Percentiles rank a stretch among this genome's conserved stretches.
Evolutionary conservation across 306 rosid genomes (phyloP).

Genomic region (Alnus glutinosa): DNA sequence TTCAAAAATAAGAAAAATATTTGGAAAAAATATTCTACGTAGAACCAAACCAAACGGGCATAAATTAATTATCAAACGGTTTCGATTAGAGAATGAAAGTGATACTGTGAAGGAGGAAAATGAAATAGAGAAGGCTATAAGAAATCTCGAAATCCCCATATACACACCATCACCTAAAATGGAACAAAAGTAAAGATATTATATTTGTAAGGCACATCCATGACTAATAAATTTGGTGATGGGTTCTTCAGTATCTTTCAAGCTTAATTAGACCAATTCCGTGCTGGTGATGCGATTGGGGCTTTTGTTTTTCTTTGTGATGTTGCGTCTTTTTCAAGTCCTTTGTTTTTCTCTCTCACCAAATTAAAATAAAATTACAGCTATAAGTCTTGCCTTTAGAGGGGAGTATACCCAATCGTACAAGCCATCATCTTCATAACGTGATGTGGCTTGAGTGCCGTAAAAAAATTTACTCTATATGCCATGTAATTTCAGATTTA

Average conservation of each 20-base stretch:
- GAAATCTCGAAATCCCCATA: background rate
- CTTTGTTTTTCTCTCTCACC: background rate
- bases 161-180: background rate
- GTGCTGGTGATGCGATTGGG: background rate
- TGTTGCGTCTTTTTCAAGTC: background rate
- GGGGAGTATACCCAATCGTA: background rate
- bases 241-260: background rate
- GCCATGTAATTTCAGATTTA: no score
- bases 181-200: background rate
- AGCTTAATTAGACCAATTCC: background rate
- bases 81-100: background rate
- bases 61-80: background rate
- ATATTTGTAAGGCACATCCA: background rate
- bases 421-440: background rate
- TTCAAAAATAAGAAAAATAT: no score
- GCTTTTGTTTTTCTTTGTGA: background rate
- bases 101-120: background rate
- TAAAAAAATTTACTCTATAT: no score
- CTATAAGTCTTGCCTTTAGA: no score
- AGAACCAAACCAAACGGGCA: no score
- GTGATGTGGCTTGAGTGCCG: no score
- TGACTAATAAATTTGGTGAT: background rate
- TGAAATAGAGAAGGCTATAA: background rate
- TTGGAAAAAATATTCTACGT: no score
- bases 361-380: background rate